phyloP scores from a whole-genome alignment of 345 rosid genomes.

The Eucalyptus pumila region DNA sequence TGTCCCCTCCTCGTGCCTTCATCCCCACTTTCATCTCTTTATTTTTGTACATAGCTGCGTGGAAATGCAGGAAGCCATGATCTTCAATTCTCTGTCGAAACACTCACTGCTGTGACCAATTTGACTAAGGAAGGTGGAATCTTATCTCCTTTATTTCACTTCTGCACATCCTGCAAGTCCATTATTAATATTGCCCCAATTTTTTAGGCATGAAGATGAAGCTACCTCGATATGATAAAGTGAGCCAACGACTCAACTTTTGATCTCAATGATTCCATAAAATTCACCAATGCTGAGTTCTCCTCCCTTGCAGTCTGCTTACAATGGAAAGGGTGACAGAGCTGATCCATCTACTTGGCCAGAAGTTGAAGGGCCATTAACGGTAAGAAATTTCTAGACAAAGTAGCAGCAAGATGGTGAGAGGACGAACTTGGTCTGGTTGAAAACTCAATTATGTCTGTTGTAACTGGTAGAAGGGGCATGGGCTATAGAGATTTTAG shows the following conservation, averaged over 20 bases:
- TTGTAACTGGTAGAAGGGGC: background rate
- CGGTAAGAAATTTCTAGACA: slow-evolving; percentile 19
- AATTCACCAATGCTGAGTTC: background rate
- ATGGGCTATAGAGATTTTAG: background rate
- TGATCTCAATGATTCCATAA: background rate
- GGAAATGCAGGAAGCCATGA: slow-evolving; percentile 99
- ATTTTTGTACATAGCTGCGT: slow-evolving; percentile 37
- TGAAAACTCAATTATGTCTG: background rate
- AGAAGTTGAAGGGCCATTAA: slow-evolving; percentile 83
- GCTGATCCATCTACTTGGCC: slow-evolving; percentile 80
- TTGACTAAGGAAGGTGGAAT: slow-evolving; percentile 64
- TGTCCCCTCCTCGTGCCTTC: background rate
- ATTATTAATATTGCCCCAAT: slow-evolving; percentile 1
- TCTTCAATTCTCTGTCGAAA: slow-evolving; percentile 73
- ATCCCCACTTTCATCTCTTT: background rate
- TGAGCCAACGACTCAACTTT: slow-evolving; percentile 8
- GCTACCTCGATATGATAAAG: slow-evolving; percentile 90
- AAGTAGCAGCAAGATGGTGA: background rate
- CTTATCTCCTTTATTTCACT: background rate
- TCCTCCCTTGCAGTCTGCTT: slow-evolving; percentile 61
- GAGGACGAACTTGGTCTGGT: background rate
- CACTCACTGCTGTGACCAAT: slow-evolving; percentile 36
- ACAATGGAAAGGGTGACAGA: slow-evolving; percentile 85
- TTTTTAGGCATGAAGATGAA: slow-evolving; percentile 77
- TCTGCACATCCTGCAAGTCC: background rate